Percentiles rank a stretch among this genome's conserved stretches.
phyloP scores from a whole-genome alignment of 2,329 filamentous ascomycete genomes.

The Verticillium klebahnii region DNA sequence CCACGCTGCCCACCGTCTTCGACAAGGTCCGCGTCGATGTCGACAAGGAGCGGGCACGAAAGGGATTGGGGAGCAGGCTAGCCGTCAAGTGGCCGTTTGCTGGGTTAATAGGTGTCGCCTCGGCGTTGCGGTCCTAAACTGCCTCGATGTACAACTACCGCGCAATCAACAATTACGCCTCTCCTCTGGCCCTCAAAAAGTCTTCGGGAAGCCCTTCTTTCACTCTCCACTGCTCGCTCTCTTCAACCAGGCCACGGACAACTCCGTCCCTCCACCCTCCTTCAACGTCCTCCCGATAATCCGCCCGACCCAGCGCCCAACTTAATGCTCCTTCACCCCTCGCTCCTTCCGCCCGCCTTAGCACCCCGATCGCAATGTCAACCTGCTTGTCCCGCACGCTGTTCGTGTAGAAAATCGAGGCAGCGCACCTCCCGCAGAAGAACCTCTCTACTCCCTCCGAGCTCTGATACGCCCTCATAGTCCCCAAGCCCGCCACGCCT shows the following conservation, averaged over 20 bases:
- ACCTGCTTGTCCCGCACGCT: slow-evolving; percentile 32
- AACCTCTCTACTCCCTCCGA: slow-evolving; percentile 40
- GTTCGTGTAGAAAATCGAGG: slow-evolving; percentile 38
- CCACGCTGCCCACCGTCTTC: slow-evolving; percentile 57
- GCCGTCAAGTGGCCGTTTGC: slow-evolving; percentile 11
- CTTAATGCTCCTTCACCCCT: slow-evolving; percentile 37
- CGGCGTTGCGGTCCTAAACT: slow-evolving; percentile 8
- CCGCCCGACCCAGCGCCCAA: slow-evolving; percentile 33
- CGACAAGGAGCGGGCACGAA: slow-evolving; percentile 1
- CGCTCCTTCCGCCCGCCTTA: slow-evolving; percentile 37
- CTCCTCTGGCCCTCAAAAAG: not conserved
- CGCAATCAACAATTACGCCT: not conserved
- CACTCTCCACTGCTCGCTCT: not conserved
- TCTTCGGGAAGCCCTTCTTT: not conserved
- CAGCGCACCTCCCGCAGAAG: slow-evolving; percentile 43
- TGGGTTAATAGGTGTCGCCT: slow-evolving; percentile 11
- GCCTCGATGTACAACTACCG: not conserved
- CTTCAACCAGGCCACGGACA: not conserved
- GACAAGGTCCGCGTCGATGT: slow-evolving; percentile 57
- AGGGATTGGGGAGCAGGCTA: slow-evolving; percentile 3
- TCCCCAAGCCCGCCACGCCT: slow-evolving; percentile 25
- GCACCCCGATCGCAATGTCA: slow-evolving; percentile 38
- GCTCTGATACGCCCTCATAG: slow-evolving; percentile 36
- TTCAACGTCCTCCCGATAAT: slow-evolving; percentile 26
- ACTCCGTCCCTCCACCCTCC: slow-evolving; percentile 36